phyloP scores from a whole-genome alignment of 768 basidiomycete species.

The Strobilomyces dryophilus region DNA sequence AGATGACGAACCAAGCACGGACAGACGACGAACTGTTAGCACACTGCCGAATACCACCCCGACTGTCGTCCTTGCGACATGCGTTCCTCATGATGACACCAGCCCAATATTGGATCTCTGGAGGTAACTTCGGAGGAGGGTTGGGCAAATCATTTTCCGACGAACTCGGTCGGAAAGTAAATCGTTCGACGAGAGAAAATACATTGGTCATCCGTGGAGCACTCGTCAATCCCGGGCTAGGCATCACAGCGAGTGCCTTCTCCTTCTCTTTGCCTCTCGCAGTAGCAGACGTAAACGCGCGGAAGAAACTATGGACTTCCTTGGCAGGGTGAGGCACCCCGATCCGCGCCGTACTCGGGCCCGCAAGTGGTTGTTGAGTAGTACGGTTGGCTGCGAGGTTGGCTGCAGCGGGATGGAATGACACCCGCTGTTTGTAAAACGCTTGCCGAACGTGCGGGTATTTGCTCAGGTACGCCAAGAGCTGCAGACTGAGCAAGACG shows the following conservation, averaged over 20 bases:
- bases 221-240: slow-evolving; percentile 13
- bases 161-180: slow-evolving; percentile 90
- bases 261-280: slow-evolving; percentile 50
- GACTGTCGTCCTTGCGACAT: slow-evolving; percentile 91
- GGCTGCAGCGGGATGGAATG: slow-evolving; percentile 75
- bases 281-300: slow-evolving; percentile 40
- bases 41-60: slow-evolving; percentile 94
- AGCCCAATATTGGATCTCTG: slow-evolving; percentile 98
- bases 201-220: slow-evolving; percentile 72
- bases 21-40: slow-evolving; percentile 72
- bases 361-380: slow-evolving; percentile 22
- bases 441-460: slow-evolving; percentile 96
- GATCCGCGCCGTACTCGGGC: slow-evolving; percentile 23
- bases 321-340: slow-evolving; percentile 21
- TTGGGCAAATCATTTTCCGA: slow-evolving; percentile 69
- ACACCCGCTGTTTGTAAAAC: slow-evolving; percentile 83
- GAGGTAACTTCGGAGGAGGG: slow-evolving; percentile 68
- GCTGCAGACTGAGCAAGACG: slow-evolving; percentile 83
- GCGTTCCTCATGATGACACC: slow-evolving; percentile 99
- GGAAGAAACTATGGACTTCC: slow-evolving; percentile 42
- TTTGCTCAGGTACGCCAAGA: slow-evolving; percentile 94
- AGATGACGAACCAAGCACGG: neutral
- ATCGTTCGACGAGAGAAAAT: slow-evolving; percentile 93
- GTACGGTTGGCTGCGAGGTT: slow-evolving; percentile 33
- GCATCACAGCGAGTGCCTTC: slow-evolving; percentile 16